Evolutionary conservation across 2,329 filamentous ascomycete species (phyloP).

Genomic region (Pyrenophora seminiperda): DNA sequence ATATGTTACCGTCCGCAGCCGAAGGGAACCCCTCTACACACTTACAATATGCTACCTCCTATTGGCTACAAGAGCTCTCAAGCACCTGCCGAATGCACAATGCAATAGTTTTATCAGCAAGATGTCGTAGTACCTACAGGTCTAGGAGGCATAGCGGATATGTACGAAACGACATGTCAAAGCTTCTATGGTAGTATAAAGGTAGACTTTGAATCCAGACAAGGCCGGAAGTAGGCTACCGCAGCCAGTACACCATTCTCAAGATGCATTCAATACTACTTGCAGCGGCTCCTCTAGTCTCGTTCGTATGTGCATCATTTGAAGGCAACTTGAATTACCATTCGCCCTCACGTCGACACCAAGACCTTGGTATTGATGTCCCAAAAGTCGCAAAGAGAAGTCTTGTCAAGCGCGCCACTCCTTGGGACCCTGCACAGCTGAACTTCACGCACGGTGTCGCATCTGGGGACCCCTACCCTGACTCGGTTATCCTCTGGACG

Average conservation of each 20-base stretch:
- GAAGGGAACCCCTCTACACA: slow-evolving; percentile 15
- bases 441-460: slow-evolving; percentile 54
- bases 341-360: slow-evolving; percentile 67
- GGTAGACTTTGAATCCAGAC: background rate
- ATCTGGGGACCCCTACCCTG: slow-evolving; percentile 53
- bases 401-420: slow-evolving; percentile 17
- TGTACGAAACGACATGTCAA: slow-evolving; percentile 1
- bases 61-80: slow-evolving; percentile 8
- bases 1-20: slow-evolving; percentile 17
- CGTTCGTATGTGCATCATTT: slow-evolving; percentile 26
- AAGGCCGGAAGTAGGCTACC: background rate
- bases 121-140: slow-evolving; percentile 6
- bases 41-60: slow-evolving; percentile 6
- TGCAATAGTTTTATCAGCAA: background rate
- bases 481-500: slow-evolving; percentile 47
- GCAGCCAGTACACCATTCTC: background rate
- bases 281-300: slow-evolving; percentile 20
- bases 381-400: slow-evolving; percentile 63
- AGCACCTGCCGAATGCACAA: slow-evolving; percentile 3
- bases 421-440: slow-evolving; percentile 48
- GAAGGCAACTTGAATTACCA: slow-evolving; percentile 66
- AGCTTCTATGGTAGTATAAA: slow-evolving; percentile 4
- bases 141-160: background rate
- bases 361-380: slow-evolving; percentile 66
- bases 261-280: slow-evolving; percentile 25